Percentiles rank a stretch among this genome's conserved stretches.
These are phyloP conservation scores for Typha latifolia DNA, from an alignment of 176 grass and related monocot species.

Conservation along the genomic window DNA sequence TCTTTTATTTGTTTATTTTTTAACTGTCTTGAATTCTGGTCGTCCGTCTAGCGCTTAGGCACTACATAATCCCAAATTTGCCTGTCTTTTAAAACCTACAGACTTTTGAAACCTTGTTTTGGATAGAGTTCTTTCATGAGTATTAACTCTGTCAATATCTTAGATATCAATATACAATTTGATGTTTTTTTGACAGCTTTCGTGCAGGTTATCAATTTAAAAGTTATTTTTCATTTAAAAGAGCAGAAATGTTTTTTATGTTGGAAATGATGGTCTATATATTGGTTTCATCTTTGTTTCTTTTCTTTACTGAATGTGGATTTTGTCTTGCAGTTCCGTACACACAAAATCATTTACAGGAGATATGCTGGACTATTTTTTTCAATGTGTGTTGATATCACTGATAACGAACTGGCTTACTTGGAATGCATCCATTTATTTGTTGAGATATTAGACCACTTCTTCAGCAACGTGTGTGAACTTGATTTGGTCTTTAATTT, in stretches of 20 bases:
- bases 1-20: too few relatives aligned
- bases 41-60: too few relatives aligned
- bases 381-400: slow-evolving; percentile 96
- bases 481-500: slow-evolving; percentile 99
- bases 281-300: slow-evolving; percentile 8
- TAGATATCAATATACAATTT: too few relatives aligned
- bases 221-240: background rate
- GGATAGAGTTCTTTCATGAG: too few relatives aligned
- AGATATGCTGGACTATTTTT: slow-evolving; percentile 98
- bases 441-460: slow-evolving; percentile 99
- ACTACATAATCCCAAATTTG: too few relatives aligned
- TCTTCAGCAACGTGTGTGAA: slow-evolving; percentile 99
- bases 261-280: background rate
- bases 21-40: too few relatives aligned
- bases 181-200: background rate
- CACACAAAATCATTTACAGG: slow-evolving; percentile 98
- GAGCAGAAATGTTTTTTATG: background rate
- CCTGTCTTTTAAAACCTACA: too few relatives aligned
- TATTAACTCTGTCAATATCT: too few relatives aligned
- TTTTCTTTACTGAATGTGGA: background rate
- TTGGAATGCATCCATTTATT: slow-evolving; percentile 98
- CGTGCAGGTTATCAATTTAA: background rate
- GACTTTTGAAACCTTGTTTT: too few relatives aligned
- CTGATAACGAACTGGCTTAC: slow-evolving; percentile 95
- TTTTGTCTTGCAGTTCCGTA: slow-evolving; percentile 48